Conservation (phyloP, 1,284 basidiomycete genomes). For the Cryptococcus sp. region DNA sequence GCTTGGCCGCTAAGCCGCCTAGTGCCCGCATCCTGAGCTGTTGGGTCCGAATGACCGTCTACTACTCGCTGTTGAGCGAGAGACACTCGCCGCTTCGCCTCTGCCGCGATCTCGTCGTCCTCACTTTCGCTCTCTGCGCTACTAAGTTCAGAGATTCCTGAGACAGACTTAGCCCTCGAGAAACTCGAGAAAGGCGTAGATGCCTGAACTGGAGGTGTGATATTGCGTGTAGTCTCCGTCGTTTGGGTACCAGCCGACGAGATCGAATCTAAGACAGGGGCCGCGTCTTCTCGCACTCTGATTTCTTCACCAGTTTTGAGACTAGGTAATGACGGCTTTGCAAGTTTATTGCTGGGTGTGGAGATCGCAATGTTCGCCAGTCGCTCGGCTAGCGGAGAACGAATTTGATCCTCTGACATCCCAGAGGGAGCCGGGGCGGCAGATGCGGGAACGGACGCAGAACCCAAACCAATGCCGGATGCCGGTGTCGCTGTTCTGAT, state of each 20-base stretch:
- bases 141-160: no score
- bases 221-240: not conserved
- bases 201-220: not conserved
- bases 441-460: not conserved
- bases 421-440: not conserved
- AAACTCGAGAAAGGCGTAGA: not conserved
- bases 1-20: no score
- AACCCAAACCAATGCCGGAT: not conserved
- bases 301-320: conserved; percentile 4
- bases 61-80: no score
- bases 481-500: not conserved
- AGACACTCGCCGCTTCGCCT: no score
- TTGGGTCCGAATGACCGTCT: no score
- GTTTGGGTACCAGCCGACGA: conserved; percentile 10
- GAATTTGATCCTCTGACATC: not conserved
- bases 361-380: conserved; percentile 13
- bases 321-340: conserved; percentile 7
- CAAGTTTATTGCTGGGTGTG: conserved; percentile 1
- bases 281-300: not conserved
- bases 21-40: no score
- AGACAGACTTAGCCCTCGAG: no score
- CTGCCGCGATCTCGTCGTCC: no score
- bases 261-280: not conserved
- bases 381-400: conserved; percentile 17
- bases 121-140: no score